phyloP scores from a whole-genome alignment of 768 basidiomycete species.

The Phylloporus arenicola region DNA sequence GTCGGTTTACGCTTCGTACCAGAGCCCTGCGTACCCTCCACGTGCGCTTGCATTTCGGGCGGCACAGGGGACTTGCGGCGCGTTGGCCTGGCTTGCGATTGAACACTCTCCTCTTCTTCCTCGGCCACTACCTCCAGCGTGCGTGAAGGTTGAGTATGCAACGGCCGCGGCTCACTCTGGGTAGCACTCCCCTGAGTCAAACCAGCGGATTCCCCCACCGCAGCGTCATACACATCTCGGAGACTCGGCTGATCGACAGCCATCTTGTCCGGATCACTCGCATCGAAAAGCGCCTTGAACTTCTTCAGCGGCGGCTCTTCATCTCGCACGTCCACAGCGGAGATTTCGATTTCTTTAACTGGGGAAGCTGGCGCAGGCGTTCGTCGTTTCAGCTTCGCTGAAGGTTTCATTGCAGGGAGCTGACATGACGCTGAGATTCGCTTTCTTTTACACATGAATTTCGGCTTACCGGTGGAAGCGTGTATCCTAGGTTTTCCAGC shows the following conservation, averaged over 20 bases:
- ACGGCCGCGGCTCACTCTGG: constrained; percentile 20
- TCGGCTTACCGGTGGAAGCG: constrained; percentile 23
- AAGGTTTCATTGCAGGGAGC: constrained; percentile 39
- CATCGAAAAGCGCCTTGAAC: constrained; percentile 67
- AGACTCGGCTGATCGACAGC: constrained; percentile 19
- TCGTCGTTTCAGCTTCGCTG: constrained; percentile 51
- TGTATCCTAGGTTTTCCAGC: constrained; percentile 9
- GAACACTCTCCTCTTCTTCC: constrained; percentile 48
- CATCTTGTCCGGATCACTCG: constrained; percentile 48
- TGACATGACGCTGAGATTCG: constrained; percentile 11
- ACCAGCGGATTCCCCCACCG: constrained; percentile 10
- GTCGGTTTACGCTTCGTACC: background rate
- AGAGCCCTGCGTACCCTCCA: constrained; percentile 25
- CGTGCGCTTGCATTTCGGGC: background rate
- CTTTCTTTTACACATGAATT: background rate
- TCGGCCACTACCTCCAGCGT: constrained; percentile 40
- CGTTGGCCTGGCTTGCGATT: background rate
- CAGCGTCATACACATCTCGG: constrained; percentile 9
- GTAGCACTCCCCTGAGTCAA: constrained; percentile 21
- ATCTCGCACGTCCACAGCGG: constrained; percentile 11
- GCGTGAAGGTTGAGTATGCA: constrained; percentile 9
- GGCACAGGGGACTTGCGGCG: constrained; percentile 1
- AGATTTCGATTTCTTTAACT: constrained; percentile 4
- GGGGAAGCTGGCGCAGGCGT: constrained; percentile 31
- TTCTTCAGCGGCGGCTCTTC: constrained; percentile 60